Base-by-base conservation (phyloP, 2,329 filamentous ascomycete genomes). In the Diplodia sapinea region DNA sequence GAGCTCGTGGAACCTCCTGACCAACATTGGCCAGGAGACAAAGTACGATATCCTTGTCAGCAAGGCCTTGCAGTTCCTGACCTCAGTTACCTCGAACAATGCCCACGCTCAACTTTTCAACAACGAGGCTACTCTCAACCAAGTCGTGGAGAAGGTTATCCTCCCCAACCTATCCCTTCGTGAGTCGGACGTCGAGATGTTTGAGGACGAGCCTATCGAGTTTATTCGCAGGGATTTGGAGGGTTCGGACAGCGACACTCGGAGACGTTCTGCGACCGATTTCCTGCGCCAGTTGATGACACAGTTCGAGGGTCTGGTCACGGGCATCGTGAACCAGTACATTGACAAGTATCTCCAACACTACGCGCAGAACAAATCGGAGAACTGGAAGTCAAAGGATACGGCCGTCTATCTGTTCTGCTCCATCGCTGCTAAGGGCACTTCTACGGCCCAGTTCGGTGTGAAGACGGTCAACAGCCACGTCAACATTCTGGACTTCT, bases 141-240 rank as follows among this genome's bases (percentile, higher is more conserved):
- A 97, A 77, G 92, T 99, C 65, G 92, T 97, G 11, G 93, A 98
- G 78, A 97, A 97, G 81, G 95, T 98, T 68, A 92, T 99, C 67
- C 82, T 99, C 71, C 94, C 95, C 11, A 99, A 99, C 74, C 88
- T 99, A 68, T 91, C 91, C 17, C 83, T 99, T 69, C 89, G 96
- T 71, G 95, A 97, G 74, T 95, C 94, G 0, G 96, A 99, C 72
- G 87, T 97, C 66, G 95, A 99, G 78, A 86, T 97, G 72, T 98
- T 99, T 73, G 95, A 99, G 77, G 96, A 99, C 76, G 96, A 99
- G 82, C 95, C 95, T 0, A 99, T 99, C 71, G 95, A 99, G 79
- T 99, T 96, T 77, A 99, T 99, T 75, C 88, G 95, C 70, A 88
- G 93, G 74, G 95, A 99, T 79, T 84, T 99, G 57, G 95, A 99